Base-by-base conservation (phyloP, 139 green algal genomes). In the Pycnococcus provasolii region DNA sequence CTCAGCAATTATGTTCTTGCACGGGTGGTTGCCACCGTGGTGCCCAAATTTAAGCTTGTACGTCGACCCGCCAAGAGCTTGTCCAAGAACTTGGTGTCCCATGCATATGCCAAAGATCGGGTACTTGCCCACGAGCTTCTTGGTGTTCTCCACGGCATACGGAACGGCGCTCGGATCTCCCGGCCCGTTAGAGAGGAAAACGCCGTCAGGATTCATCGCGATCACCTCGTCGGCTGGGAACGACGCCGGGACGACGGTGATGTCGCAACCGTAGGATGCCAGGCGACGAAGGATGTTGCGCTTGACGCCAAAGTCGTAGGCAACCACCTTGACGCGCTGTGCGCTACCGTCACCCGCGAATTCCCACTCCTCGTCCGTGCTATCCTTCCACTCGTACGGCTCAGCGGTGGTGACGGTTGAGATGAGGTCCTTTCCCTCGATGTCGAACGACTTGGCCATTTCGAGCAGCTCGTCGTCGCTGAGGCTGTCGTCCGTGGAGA, bases 11-110 rank as follows among this genome's bases (percentile, higher is more conserved):
- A 26, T 26, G 26, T 26, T 26, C 26, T 26, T 26, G 26, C 26
- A 26, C 60, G 93, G 93, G 85, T 99, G 93, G 87, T 99, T 99
- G 66, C 92, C 93, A 60, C 93, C 93, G 71, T 99, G 93, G 86
- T 99, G 93, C 0, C 93, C 93, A 74, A 99, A 99, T 75, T 95
- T 95, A 43, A 99, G 83, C 84, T 99, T 99, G 86, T 97, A 99
- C 42, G 93, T 99, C 61, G 77, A 87, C 64, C 84, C 89, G 47
- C 93, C 93, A 66, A 97, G 88, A 3, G 93, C 93, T 79, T 97
- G 91, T 26, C 93, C 93, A 67, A 97, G 74, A n/a, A 97, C 79
- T 80, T 99, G 93, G 82, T 99, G 93, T 0, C 93, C 93, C 93
- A 99, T 99, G 89, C 93, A 99, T 76, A 99, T 99, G 73, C 93